A percentile compares a stretch with the other conserved stretches of the same genome.
Evolutionary conservation across 805 yeast genomes (phyloP).

Genomic region (Candida xiaguanensis): DNA sequence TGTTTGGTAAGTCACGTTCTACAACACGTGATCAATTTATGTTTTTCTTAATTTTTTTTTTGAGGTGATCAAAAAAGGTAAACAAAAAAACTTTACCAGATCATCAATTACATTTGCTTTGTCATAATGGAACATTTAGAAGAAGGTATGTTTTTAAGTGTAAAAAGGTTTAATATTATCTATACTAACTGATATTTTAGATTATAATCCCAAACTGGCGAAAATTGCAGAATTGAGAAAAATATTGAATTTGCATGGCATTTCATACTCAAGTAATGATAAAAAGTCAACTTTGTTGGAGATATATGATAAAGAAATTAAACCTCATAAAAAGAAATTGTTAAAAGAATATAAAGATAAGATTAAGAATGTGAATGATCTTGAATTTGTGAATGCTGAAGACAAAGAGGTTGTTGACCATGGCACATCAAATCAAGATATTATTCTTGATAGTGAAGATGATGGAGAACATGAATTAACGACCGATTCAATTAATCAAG

Average conservation of each 20-base stretch:
- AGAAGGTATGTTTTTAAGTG: too few species aligned
- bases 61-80: background rate
- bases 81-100: background rate
- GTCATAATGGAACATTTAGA: slow-evolving; percentile 6
- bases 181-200: slow-evolving; percentile 8
- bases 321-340: slow-evolving; percentile 44
- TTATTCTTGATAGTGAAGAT: slow-evolving; percentile 5
- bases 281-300: slow-evolving; percentile 64
- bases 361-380: slow-evolving; percentile 15
- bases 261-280: slow-evolving; percentile 58
- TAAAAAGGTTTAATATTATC: slow-evolving; percentile 5
- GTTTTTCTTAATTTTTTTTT: background rate
- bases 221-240: slow-evolving; percentile 70
- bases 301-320: slow-evolving; percentile 54
- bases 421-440: background rate
- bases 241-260: slow-evolving; percentile 57
- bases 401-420: background rate
- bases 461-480: slow-evolving; percentile 2
- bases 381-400: slow-evolving; percentile 17
- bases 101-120: background rate
- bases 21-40: background rate
- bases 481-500: background rate
- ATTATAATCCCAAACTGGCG: slow-evolving; percentile 60
- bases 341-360: slow-evolving; percentile 24
- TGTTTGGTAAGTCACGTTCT: too few species aligned